Percentiles rank a stretch among this genome's conserved stretches.
These are phyloP conservation scores for Lepidium sativum DNA, from an alignment of 345 rosid species.

Conservation along the genomic window DNA sequence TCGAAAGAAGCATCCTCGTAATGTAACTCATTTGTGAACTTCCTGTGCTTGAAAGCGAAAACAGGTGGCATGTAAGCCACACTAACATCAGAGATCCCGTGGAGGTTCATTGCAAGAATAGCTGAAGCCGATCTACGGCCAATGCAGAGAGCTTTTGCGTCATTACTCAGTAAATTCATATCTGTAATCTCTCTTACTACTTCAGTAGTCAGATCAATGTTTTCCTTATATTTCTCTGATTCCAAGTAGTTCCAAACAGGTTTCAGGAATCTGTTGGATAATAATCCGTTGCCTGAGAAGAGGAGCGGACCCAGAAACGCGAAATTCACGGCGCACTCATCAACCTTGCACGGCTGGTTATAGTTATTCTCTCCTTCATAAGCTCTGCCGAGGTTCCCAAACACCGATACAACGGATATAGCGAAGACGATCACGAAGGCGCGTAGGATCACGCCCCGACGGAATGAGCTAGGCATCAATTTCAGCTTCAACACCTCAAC, in stretches of 20 bases:
- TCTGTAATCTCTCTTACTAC: conserved; percentile 50
- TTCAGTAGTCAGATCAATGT: conserved; percentile 35
- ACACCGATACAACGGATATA: conserved; percentile 45
- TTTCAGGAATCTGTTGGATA: conserved; percentile 31
- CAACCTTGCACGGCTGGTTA: conserved; percentile 14
- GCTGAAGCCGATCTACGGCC: conserved; percentile 62
- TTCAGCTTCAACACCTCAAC: conserved; percentile 37
- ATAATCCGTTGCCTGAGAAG: conserved; percentile 21
- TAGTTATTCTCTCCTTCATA: conserved; percentile 23
- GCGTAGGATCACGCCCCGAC: conserved; percentile 59
- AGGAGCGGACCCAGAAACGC: conserved; percentile 26
- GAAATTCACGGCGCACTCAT: conserved; percentile 34
- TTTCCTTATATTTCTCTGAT: conserved; percentile 37
- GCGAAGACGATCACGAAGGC: conserved; percentile 41
- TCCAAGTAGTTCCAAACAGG: conserved; percentile 43
- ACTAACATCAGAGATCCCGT: conserved; percentile 46
- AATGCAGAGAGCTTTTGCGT: conserved; percentile 60
- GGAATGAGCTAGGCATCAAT: conserved; percentile 39
- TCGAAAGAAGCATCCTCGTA: conserved; percentile 54
- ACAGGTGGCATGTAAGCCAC: conserved; percentile 45
- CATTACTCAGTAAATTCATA: conserved; percentile 37
- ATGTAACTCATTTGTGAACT: conserved; percentile 45
- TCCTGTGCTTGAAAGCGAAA: conserved; percentile 55
- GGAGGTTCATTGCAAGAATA: conserved; percentile 39
- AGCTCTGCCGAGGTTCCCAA: conserved; percentile 40